Base-by-base conservation (phyloP, 805 yeast species). In the Kodamaea neixiangensis region DNA sequence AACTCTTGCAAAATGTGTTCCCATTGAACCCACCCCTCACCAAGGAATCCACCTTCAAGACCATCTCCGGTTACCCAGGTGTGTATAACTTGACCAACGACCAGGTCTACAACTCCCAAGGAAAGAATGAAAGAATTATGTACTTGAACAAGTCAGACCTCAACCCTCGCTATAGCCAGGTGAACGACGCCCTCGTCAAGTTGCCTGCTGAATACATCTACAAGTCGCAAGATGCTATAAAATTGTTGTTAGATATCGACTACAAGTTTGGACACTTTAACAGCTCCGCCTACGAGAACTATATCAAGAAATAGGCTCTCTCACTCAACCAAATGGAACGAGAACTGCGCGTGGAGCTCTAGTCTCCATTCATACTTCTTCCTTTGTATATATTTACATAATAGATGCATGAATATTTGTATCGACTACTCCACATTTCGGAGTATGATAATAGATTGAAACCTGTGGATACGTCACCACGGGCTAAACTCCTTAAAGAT, bases 1-100 rank as follows among this genome's bases (percentile, higher is more conserved):
- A 93, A 70, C 69, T 94, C 31, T 84, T 93, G 69, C 96, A 93
- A 67, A 81, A 78, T 44, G 62, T 85, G 61, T 75, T 90, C 70
- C 97, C 97, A 44, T 79, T 87, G 57, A 83, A 75, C 69, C 78
- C 79, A 37, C 75, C 78, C 39, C 65, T 68, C 52, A 72, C 78
- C 46, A 68, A 63, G 47, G 74, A 69, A 46, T 73, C 78, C 22
- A 73, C 70, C 58, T 75, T 73, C 58, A 75, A 72, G 56, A 69
- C 77, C 33, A 66, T 71, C 52, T 64, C 69, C 44, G 79, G 78
- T 4, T 75, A 74, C 59, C 79, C 79, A 6, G 79, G 77, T 40
- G 71, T 75, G 43, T 74, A 75, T 58, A 66, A 65, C 56, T 71
- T 74, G 62, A 70, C 77, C 44, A 74, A 75, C 56, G 75, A 71